Percentiles rank a stretch among this genome's conserved stretches.
phyloP scores from a whole-genome alignment of 345 rosid species.

The Aegle marmelos region DNA sequence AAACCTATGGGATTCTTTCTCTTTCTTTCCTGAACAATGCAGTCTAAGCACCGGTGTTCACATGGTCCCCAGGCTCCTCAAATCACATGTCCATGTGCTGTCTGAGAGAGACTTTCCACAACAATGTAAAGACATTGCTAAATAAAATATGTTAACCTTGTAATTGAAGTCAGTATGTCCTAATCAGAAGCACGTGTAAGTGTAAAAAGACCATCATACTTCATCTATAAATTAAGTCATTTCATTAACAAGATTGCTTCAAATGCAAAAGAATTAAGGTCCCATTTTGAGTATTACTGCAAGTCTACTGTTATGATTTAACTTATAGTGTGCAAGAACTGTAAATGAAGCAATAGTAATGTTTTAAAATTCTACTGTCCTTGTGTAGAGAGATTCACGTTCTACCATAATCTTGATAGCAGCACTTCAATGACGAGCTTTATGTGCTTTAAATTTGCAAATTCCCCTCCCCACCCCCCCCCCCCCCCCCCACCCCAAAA shows the following conservation, averaged over 20 bases:
- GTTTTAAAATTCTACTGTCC: constrained; percentile 8
- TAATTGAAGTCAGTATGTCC: constrained; percentile 27
- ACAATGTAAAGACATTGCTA: constrained; percentile 14
- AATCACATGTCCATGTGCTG: constrained; percentile 66
- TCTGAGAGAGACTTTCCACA: constrained; percentile 64
- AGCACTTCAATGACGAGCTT: neutral
- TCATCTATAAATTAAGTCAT: constrained; percentile 5
- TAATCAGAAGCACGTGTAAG: constrained; percentile 29
- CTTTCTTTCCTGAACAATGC: neutral
- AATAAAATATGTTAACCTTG: constrained; percentile 12
- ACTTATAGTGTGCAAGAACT: constrained; percentile 3
- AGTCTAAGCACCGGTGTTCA: constrained; percentile 37
- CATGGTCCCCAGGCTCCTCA: constrained; percentile 66
- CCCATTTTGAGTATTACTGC: constrained; percentile 15
- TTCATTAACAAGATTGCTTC: neutral
- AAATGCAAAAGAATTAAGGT: constrained; percentile 12
- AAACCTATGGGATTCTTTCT: constrained; percentile 35
- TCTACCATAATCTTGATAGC: neutral
- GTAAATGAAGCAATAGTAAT: neutral
- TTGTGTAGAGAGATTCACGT: neutral
- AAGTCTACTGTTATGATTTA: neutral
- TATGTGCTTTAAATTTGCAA: neutral
- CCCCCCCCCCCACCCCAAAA: too few species aligned
- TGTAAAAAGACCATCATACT: constrained; percentile 17
- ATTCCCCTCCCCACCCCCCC: neutral